Conservation (phyloP, 176 grass and related monocot species). For the Oryza meyeriana region DNA sequence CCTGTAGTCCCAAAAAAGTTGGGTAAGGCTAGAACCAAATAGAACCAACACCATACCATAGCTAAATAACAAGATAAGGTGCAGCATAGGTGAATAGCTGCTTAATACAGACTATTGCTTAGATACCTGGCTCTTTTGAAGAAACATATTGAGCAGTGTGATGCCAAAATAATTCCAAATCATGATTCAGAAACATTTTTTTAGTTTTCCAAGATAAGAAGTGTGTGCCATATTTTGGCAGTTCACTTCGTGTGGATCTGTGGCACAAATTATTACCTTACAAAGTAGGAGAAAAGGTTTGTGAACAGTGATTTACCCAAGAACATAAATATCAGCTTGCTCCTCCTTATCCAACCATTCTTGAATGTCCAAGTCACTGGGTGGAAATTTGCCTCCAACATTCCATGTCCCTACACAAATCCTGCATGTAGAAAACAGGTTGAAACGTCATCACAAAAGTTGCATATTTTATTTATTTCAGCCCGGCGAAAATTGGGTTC, state of each 20-base stretch:
- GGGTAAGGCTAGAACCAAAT: no score
- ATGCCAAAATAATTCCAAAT: not conserved
- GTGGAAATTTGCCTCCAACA: constrained; percentile 70
- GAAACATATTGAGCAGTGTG: not conserved
- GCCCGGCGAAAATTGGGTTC: not conserved
- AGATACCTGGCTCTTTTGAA: not conserved
- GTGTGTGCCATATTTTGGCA: not conserved
- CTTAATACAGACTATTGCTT: not conserved
- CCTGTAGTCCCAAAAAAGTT: no score
- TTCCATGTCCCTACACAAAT: constrained; percentile 84
- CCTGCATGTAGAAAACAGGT: constrained; percentile 38
- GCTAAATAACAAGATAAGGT: not conserved
- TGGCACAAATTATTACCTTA: not conserved
- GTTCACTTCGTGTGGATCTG: not conserved
- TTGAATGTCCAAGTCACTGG: constrained; percentile 49
- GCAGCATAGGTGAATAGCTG: not conserved
- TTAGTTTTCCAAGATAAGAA: not conserved
- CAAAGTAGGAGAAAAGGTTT: not conserved
- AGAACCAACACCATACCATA: not conserved
- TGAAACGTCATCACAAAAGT: constrained; percentile 18
- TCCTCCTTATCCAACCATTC: constrained; percentile 67
- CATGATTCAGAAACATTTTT: constrained; percentile 3
- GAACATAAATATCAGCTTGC: constrained; percentile 77
- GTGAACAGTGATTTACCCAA: constrained; percentile 50
- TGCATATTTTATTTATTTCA: not conserved